Evolutionary conservation across 805 yeast species (phyloP).

Genomic region (Wickerhamomyces queroliae): DNA sequence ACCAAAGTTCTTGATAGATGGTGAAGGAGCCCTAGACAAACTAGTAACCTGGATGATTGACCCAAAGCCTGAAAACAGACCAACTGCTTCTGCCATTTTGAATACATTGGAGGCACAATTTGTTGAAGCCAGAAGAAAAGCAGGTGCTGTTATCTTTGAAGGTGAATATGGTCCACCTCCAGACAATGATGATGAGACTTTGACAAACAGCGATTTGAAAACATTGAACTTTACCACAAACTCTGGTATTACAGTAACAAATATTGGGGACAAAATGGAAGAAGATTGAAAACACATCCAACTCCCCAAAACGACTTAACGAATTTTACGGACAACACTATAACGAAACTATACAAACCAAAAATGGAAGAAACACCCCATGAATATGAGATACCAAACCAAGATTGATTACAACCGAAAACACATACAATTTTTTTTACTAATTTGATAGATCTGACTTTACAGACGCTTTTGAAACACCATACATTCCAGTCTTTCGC

Average conservation of each 20-base stretch:
- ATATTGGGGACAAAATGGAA: constrained; percentile 17
- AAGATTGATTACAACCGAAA: no score
- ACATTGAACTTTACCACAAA: constrained; percentile 13
- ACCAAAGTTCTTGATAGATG: constrained; percentile 75
- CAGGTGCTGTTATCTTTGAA: constrained; percentile 92
- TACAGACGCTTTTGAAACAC: no score
- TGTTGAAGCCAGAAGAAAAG: constrained; percentile 75
- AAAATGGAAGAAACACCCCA: no score
- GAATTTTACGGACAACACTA: not conserved
- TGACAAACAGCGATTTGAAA: constrained; percentile 16
- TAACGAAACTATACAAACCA: no score
- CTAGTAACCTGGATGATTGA: constrained; percentile 85
- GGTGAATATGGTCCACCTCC: constrained; percentile 91
- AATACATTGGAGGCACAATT: constrained; percentile 65
- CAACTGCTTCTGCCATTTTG: constrained; percentile 72
- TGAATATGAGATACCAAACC: no score
- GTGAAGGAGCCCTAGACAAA: constrained; percentile 65
- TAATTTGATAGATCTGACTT: no score
- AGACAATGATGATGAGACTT: constrained; percentile 27
- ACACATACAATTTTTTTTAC: no score
- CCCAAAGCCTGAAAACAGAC: constrained; percentile 76
- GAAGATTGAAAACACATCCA: constrained; percentile 12
- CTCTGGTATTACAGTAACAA: constrained; percentile 10
- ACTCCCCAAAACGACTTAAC: no score
- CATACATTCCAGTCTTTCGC: no score